Base-by-base conservation (phyloP, 257 asterid species). In the Marsdenia floribunda region DNA sequence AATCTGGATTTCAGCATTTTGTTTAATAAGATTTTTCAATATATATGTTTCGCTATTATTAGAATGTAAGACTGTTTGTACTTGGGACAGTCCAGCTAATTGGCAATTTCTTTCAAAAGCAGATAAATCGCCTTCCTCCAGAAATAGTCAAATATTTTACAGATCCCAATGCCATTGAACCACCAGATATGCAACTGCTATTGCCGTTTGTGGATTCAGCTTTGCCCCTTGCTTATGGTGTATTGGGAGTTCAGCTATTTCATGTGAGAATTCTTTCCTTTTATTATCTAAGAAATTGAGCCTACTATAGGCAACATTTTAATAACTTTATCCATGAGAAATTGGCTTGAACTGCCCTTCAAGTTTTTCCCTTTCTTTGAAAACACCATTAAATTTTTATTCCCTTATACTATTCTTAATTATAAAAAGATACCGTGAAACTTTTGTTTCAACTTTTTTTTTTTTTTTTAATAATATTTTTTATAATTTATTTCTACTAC, bases 141-240 rank as follows among this genome's bases (percentile, higher is more conserved):
- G 98, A 91, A 89, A 88, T 89, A 61, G 93, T 91, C 33, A 89
- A 88, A 80, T 93, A 91, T 83, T 93, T 93, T 80, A 93, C 98
- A 44, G 98, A 93, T 86, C 98, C 98, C 78, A 83, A 93, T 87
- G 92, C 95, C 75, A 76, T 84, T 77, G 98, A 93, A 82, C 98
- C 98, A 53, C 98, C 98, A 72, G 97, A 91, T 81, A 86, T 93
- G 97, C 90, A 93, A 82, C 89, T 87, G 76, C 83, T 93, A 49
- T 29, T 81, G 82, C 98, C 98, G 70, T 90, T 93, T 80, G 97
- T 93, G 77, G 98, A 88, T 44, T 85, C 96, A 81, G 97, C 98
- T 76, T 76, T 93, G 82, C 98, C 98, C 70, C 78, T 93, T 54
- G 97, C 98, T 47, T 91, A 93, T 83, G 98, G 98, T 44, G 91